Evolutionary conservation across 495 filamentous ascomycete genomes (phyloP).

Genomic region (Xylaria sp.): DNA sequence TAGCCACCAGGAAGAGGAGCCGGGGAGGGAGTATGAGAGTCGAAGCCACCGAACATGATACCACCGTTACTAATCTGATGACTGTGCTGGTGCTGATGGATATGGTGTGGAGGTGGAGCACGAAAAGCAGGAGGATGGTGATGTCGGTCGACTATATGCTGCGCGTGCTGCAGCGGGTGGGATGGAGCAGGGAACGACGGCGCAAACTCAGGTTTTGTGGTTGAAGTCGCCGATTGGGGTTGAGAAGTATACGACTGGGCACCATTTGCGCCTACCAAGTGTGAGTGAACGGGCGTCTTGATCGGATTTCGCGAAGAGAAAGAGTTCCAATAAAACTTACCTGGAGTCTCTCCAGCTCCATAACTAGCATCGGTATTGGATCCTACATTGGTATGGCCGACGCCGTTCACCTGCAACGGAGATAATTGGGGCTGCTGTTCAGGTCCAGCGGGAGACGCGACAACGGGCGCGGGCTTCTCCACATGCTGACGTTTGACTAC

Average conservation of each 20-base stretch:
- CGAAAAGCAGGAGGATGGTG: slow-evolving; percentile 30
- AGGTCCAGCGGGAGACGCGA: slow-evolving; percentile 13
- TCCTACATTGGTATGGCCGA: not conserved
- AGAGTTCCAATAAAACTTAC: slow-evolving; percentile 7
- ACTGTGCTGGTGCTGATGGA: slow-evolving; percentile 41
- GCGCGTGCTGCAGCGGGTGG: slow-evolving; percentile 30
- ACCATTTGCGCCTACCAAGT: slow-evolving; percentile 32
- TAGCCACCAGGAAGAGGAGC: slow-evolving; percentile 46
- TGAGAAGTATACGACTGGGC: slow-evolving; percentile 30
- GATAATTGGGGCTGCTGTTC: slow-evolving; percentile 13
- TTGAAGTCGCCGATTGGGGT: slow-evolving; percentile 32
- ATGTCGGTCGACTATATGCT: slow-evolving; percentile 30
- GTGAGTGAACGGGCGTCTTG: slow-evolving; percentile 30
- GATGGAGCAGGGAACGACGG: slow-evolving; percentile 26
- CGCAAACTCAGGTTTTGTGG: slow-evolving; percentile 28
- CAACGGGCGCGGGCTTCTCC: slow-evolving; percentile 33
- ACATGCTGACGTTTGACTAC: slow-evolving; percentile 37
- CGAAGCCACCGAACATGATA: slow-evolving; percentile 51
- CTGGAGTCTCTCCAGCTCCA: slow-evolving; percentile 19
- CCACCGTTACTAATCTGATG: slow-evolving; percentile 51
- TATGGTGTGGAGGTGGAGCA: slow-evolving; percentile 30
- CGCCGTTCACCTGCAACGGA: slow-evolving; percentile 14
- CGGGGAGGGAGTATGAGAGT: slow-evolving; percentile 59
- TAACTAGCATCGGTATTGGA: not conserved
- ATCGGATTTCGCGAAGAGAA: slow-evolving; percentile 2